phyloP scores from a whole-genome alignment of 345 rosid species.

The Citrus trifoliata region DNA sequence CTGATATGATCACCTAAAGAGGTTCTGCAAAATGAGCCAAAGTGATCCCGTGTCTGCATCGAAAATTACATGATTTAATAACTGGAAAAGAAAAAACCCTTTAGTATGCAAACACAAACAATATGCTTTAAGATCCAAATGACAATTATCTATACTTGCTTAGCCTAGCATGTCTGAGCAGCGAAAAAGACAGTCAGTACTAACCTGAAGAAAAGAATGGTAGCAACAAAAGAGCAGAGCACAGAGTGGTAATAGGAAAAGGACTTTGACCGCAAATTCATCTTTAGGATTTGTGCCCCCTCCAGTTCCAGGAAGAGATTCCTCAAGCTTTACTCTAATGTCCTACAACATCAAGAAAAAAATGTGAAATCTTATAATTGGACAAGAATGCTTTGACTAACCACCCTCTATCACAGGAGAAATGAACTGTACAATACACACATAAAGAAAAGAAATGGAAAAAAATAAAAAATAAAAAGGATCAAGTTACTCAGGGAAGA shows the following conservation, averaged over 20 bases:
- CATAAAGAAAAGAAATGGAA: background rate
- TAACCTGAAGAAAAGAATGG: slow-evolving; percentile 52
- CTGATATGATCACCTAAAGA: slow-evolving; percentile 62
- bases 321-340: slow-evolving; percentile 65
- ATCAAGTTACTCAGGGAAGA: background rate
- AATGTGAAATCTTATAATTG: background rate
- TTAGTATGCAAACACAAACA: background rate
- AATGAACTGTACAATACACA: background rate
- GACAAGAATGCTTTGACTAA: background rate
- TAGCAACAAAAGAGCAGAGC: slow-evolving; percentile 48
- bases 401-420: background rate
- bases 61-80: background rate
- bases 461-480: background rate
- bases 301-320: slow-evolving; percentile 88
- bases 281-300: slow-evolving; percentile 78
- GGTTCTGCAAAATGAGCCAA: slow-evolving; percentile 47
- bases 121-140: slow-evolving; percentile 2
- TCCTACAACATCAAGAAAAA: slow-evolving; percentile 36
- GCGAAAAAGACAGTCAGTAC: background rate
- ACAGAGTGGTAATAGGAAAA: slow-evolving; percentile 69
- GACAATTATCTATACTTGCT: background rate
- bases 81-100: background rate
- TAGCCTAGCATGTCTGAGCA: background rate
- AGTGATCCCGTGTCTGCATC: slow-evolving; percentile 51
- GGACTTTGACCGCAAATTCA: slow-evolving; percentile 60